A percentile compares a stretch with the other conserved stretches of the same genome.
Evolutionary conservation across 1,284 basidiomycete species (phyloP).

Genomic region (Ustilago vetiveriae): DNA sequence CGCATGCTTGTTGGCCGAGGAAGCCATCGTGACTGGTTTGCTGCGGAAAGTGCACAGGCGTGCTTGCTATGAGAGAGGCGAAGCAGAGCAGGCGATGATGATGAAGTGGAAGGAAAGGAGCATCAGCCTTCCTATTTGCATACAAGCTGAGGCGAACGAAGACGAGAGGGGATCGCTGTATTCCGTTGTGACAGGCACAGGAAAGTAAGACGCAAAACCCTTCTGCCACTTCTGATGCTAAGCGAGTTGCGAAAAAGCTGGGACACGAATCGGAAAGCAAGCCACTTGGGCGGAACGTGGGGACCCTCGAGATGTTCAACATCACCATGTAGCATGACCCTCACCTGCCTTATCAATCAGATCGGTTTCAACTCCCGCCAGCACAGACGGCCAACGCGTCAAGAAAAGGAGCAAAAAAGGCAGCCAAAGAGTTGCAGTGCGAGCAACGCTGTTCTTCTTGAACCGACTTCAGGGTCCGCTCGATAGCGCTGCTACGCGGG

Average conservation of each 20-base stretch:
- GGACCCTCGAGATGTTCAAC: neutral
- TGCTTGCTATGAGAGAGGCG: neutral
- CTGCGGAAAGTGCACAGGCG: no score
- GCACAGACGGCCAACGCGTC: no score
- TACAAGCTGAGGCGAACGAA: no score
- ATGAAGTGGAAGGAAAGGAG: no score
- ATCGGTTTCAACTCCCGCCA: slow-evolving; percentile 1
- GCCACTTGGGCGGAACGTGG: neutral
- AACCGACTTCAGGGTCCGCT: slow-evolving; percentile 20
- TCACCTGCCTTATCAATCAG: slow-evolving; percentile 7
- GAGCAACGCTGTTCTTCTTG: neutral
- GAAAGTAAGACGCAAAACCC: no score
- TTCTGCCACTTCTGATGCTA: neutral
- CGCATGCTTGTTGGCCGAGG: slow-evolving; percentile 50
- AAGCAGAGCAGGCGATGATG: neutral
- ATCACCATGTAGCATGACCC: neutral
- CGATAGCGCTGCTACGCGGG: neutral
- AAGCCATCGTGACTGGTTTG: slow-evolving; percentile 54
- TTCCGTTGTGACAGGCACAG: no score
- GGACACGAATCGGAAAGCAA: no score
- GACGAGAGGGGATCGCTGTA: neutral
- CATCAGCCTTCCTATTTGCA: no score
- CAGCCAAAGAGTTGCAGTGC: no score
- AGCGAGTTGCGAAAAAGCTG: no score
- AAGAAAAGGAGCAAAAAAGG: no score